Conservation (phyloP, 2,329 filamentous ascomycete genomes). For the Herpotrichia juniperi region DNA sequence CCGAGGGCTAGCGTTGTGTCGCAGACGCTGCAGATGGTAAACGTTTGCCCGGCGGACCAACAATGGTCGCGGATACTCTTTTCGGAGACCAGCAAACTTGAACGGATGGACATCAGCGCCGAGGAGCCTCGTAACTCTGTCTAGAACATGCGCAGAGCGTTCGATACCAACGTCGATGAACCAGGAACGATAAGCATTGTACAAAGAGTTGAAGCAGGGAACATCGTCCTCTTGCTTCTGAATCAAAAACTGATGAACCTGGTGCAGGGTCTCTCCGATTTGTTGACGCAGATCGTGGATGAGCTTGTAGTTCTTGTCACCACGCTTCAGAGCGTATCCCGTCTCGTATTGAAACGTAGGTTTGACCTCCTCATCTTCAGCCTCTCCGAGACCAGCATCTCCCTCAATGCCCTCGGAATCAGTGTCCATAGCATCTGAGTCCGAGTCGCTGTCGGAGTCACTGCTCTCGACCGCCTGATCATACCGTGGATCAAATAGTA, state of each 20-base stretch:
- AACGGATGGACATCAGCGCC: constrained; percentile 88
- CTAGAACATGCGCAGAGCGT: constrained; percentile 88
- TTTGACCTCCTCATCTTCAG: constrained; percentile 81
- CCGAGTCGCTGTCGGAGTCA: constrained; percentile 59
- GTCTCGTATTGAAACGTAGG: constrained; percentile 88
- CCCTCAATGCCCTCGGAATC: constrained; percentile 55
- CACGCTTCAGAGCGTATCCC: constrained; percentile 76
- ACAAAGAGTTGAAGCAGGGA: constrained; percentile 89
- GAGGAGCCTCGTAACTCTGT: constrained; percentile 83
- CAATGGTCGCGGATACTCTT: constrained; percentile 90
- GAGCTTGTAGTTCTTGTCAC: constrained; percentile 66
- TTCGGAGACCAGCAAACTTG: constrained; percentile 90
- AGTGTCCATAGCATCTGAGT: constrained; percentile 44
- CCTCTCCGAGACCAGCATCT: constrained; percentile 64
- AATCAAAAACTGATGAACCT: constrained; percentile 82
- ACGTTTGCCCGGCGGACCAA: constrained; percentile 91
- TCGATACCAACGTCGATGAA: constrained; percentile 98
- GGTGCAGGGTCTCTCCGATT: constrained; percentile 79
- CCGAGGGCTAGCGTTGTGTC: constrained; percentile 88
- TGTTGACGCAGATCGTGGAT: constrained; percentile 83
- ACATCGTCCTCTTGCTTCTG: constrained; percentile 93
- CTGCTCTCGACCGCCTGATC: constrained; percentile 36
- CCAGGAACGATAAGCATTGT: constrained; percentile 92
- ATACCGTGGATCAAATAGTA: constrained; percentile 78
- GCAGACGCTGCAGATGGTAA: constrained; percentile 91